Evolutionary conservation across 345 rosid species (phyloP), one percentile per base, ranked within the genome.

Genomic region (Corchorus capsularis): DNA sequence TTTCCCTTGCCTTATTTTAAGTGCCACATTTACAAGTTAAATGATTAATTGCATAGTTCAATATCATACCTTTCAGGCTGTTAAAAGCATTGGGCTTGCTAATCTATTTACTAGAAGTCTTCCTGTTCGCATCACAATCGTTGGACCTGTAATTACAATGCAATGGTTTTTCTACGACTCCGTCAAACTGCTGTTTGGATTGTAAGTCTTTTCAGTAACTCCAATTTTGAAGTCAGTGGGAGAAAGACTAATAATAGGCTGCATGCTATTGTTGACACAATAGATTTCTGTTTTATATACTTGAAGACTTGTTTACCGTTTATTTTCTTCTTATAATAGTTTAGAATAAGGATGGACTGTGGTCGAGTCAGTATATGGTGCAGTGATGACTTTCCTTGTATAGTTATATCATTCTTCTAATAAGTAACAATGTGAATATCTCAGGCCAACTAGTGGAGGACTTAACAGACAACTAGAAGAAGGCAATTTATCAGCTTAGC

Each of bases 141-240:
- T 91, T 15, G 93, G 93, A 10, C 93, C 95, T 35, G 83, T 87
- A 22, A 78, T 86, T 70, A 85, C 91, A 8, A 6, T 87, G 83
- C 95, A 87, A 63, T 89, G 95, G 91, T 83, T 87, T 71, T 73
- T 87, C 73, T 87, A 91, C 22, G 91, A 91, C 75, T 55, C 90
- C 52, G 85, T 87, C 80, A 91, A 91, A 82, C 57, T 86, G 62
- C 83, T 85, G 47, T 77, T 80, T 57, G 95, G 93, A 76, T 75
- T 87, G 95, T 91, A 87, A 89, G 94, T 90, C 52, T 13, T 72
- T 47, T 34, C 17, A 17, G 35, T 5, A 70, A 5, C 72, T 27
- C 57, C 22, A 50, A 8, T 69, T 50, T 15, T 8, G 22, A 50
- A 27, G 6, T 50, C 72, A 50, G 49, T 50, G 49, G 57, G 49